Evolutionary conservation across 441 rosid genomes (phyloP), one percentile per base, ranked within the genome.

Genomic region (Bocquillonia castaneifolia): DNA sequence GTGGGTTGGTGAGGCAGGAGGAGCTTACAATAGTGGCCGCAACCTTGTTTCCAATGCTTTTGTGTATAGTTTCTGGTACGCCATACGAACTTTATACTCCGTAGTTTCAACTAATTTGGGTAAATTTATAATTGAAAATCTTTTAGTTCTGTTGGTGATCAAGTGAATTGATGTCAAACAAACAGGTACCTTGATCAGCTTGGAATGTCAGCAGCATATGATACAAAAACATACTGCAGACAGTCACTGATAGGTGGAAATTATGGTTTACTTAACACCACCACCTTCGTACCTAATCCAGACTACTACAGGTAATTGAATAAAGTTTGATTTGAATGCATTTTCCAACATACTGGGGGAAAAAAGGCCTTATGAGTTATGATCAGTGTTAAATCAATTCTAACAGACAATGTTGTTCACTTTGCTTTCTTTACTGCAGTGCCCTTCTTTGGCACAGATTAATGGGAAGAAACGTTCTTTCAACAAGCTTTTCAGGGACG

Each of bases 1-100:
- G 22, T 90, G 98, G 99, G 95, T 94, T 77, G 93, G 99, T 51
- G 99, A 94, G 75, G 56, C 99, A 28, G 99, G 99, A 75, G 98
- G 99, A 28, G 99, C 97, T 54, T 92, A 92, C 81, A 94, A 94
- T 81, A 94, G 98, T 28, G 98, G 99, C 37, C 82, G 48, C 42
- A 82, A 88, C 69, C 88, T 66, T 37, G 96, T 94, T 62, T 82
- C 93, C 5, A 88, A 94, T 78, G 90, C 99, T 2, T 94, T 94
- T 45, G 96, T 90, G 34, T 90, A 79, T 71, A 90, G 98, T 69
- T 92, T 94, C 94, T 94, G 98, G 99, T 94, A 86, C 71, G 31
- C 13, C 34, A 0, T 18, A 59, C 32, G 36, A 47, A 47, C 6
- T 55, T 58, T 39, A 50, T 44, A 61, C 22, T 84, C 40, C 87